Evolutionary conservation across 108 stramenopile species (phyloP).

Genomic region (Skeletonema marinoi): DNA sequence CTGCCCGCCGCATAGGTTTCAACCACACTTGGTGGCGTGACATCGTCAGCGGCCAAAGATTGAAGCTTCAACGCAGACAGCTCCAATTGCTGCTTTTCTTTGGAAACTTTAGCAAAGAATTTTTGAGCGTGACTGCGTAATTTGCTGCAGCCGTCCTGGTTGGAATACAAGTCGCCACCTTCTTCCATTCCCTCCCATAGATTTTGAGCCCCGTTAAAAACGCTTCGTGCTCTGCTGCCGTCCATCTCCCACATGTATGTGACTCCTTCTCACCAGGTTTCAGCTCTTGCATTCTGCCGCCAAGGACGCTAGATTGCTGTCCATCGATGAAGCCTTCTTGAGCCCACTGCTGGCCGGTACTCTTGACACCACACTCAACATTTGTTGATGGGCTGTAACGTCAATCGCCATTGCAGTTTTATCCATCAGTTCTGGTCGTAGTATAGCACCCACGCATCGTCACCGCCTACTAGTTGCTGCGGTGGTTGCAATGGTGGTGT

Average conservation of each 20-base stretch:
- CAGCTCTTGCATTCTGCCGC: neutral
- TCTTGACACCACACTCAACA: neutral
- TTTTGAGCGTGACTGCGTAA: constrained; percentile 99
- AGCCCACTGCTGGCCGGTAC: neutral
- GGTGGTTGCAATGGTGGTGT: neutral
- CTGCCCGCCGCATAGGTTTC: neutral
- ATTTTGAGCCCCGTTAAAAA: constrained; percentile 88
- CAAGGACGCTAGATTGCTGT: neutral
- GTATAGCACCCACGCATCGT: neutral
- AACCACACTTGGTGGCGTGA: neutral
- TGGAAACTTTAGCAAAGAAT: constrained; percentile 90
- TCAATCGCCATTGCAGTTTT: neutral
- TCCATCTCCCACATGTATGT: constrained; percentile 68
- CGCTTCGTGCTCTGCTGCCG: constrained; percentile 81
- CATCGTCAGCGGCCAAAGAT: neutral
- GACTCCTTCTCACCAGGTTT: neutral
- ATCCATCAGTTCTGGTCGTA: neutral
- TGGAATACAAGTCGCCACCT: constrained; percentile 83
- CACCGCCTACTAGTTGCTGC: neutral
- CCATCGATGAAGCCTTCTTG: neutral
- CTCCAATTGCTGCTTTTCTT: constrained; percentile 19
- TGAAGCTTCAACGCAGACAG: constrained; percentile 8
- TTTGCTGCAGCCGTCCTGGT: constrained; percentile 94
- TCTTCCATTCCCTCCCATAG: constrained; percentile 94
- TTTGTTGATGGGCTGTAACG: neutral